Conservation (phyloP, 176 grass and related monocot species). For the Juncus inflexus region DNA sequence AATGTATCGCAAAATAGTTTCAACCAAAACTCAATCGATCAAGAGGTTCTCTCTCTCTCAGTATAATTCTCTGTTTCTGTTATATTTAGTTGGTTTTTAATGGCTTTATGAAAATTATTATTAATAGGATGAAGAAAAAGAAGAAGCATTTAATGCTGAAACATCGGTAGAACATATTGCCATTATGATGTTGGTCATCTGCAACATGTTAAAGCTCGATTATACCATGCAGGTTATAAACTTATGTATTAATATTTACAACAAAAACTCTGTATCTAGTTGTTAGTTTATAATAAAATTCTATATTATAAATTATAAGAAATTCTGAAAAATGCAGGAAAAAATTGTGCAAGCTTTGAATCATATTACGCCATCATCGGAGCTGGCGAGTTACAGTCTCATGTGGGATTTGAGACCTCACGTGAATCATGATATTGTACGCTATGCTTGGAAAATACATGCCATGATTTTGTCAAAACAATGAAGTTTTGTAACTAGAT, state of each 20-base stretch:
- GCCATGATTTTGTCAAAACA: no score
- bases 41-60: background rate
- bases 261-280: no score
- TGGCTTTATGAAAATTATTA: slow-evolving; percentile 11
- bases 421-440: slow-evolving; percentile 37
- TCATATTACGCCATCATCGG: slow-evolving; percentile 34
- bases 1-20: background rate
- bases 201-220: slow-evolving; percentile 69
- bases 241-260: no score
- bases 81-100: background rate
- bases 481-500: no score
- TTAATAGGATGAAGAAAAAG: slow-evolving; percentile 31
- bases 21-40: background rate
- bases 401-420: slow-evolving; percentile 72
- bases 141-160: slow-evolving; percentile 21
- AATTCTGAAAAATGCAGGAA: slow-evolving; percentile 32
- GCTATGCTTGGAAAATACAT: slow-evolving; percentile 10
- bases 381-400: slow-evolving; percentile 57
- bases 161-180: slow-evolving; percentile 25
- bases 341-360: slow-evolving; percentile 45
- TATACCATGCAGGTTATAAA: slow-evolving; percentile 50
- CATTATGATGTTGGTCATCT: slow-evolving; percentile 34
- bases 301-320: no score
- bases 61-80: background rate
- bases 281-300: no score